Percentiles rank a stretch among this genome's conserved stretches.
Evolutionary conservation across 2,329 filamentous ascomycete genomes (phyloP).

Genomic region (Trichoderma sp.): DNA sequence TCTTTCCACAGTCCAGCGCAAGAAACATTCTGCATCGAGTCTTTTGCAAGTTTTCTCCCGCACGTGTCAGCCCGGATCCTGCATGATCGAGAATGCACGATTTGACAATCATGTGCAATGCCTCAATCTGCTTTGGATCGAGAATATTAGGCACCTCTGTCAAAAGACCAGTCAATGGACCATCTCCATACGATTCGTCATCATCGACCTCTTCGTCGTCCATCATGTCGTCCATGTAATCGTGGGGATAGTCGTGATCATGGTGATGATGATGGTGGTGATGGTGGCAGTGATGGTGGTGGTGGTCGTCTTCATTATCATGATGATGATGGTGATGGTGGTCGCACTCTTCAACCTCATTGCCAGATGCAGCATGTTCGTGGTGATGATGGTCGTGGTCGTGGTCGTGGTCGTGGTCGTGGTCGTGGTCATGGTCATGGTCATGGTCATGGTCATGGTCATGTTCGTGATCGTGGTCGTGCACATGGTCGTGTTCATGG

Average conservation of each 20-base stretch:
- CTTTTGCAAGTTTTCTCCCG: constrained; percentile 81
- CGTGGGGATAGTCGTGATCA: constrained; percentile 40
- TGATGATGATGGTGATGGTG: constrained; percentile 40
- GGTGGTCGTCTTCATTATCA: constrained; percentile 29
- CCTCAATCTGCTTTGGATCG: constrained; percentile 92
- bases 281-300: constrained; percentile 31
- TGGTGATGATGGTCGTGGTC: constrained; percentile 36
- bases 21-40: constrained; percentile 87
- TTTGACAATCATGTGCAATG: constrained; percentile 95
- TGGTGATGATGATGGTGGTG: constrained; percentile 37
- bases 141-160: constrained; percentile 94
- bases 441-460: constrained; percentile 37
- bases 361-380: constrained; percentile 45
- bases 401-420: neutral
- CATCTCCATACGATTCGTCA: constrained; percentile 76
- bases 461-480: constrained; percentile 37
- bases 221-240: constrained; percentile 55
- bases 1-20: constrained; percentile 85
- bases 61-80: constrained; percentile 64
- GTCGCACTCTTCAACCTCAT: constrained; percentile 47
- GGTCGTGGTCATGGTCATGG: constrained; percentile 18
- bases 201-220: constrained; percentile 70
- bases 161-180: constrained; percentile 76
- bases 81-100: constrained; percentile 85
- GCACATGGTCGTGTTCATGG: constrained; percentile 29